Conservation (phyloP, 805 yeast genomes). For the Sugiyamaella smithiae region DNA sequence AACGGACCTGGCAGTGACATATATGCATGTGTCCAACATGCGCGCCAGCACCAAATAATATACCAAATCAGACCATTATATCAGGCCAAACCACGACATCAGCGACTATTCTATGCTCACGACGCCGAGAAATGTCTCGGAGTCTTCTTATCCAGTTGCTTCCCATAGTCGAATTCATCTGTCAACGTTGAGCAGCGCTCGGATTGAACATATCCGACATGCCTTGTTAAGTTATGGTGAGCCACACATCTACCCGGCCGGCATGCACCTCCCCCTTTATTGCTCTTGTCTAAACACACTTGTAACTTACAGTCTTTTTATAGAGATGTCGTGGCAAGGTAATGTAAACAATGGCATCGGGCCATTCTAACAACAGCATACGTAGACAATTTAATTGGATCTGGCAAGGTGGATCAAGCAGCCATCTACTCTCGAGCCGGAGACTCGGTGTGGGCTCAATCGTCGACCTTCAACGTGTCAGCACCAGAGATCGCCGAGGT, state of each 20-base stretch:
- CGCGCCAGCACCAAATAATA: no score
- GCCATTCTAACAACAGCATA: conserved; percentile 55
- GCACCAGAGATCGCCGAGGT: conserved; percentile 70
- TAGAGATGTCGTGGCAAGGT: conserved; percentile 36
- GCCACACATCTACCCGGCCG: background rate
- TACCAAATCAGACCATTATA: no score
- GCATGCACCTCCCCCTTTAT: conserved; percentile 5
- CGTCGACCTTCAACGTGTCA: conserved; percentile 61
- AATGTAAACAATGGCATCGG: conserved; percentile 10
- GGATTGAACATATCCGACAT: no score
- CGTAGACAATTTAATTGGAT: conserved; percentile 86
- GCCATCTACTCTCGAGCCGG: conserved; percentile 94
- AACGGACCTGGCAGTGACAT: no score
- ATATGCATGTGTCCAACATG: no score
- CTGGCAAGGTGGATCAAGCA: conserved; percentile 88
- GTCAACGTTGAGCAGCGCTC: no score
- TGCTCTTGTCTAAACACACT: conserved; percentile 2
- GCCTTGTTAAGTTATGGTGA: no score
- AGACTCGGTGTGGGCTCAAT: conserved; percentile 89
- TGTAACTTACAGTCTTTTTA: background rate
- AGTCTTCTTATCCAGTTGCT: no score
- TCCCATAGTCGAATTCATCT: no score
- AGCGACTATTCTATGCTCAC: no score
- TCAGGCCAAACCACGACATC: no score
- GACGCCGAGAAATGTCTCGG: no score